Percentiles rank a stretch among this genome's conserved stretches.
Conservation (phyloP, 139 green algal genomes). For the Chlorella sp. region DNA sequence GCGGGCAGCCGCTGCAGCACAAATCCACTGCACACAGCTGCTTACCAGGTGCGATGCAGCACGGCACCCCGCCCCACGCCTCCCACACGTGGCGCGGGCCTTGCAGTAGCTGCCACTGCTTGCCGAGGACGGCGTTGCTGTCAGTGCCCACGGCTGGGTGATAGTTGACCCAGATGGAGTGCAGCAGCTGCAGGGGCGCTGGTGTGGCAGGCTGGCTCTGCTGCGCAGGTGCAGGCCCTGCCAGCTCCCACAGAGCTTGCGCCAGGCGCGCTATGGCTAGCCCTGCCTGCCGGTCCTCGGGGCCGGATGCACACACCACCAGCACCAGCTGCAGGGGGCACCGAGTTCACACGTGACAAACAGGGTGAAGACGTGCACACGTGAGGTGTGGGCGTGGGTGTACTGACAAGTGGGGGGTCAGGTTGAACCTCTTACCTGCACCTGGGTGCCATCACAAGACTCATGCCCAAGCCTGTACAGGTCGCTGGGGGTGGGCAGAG, state of each 20-base stretch:
- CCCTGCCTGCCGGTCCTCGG: neutral
- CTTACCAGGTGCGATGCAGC: conserved; percentile 55
- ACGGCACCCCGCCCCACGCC: conserved; percentile 46
- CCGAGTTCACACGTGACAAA: neutral
- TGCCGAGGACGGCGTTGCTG: conserved; percentile 49
- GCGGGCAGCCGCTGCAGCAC: too few species aligned
- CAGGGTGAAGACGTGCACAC: neutral
- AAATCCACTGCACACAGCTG: too few species aligned
- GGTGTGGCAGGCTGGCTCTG: too few species aligned
- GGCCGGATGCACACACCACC: conserved; percentile 50
- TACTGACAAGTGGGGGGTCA: too few species aligned
- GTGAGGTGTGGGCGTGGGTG: too few species aligned
- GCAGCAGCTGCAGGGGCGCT: conserved; percentile 46
- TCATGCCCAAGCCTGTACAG: too few species aligned
- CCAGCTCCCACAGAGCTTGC: neutral
- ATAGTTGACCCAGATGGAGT: conserved; percentile 70
- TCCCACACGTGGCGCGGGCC: conserved; percentile 40
- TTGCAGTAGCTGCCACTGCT: conserved; percentile 32
- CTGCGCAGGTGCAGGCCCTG: neutral
- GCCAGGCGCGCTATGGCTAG: conserved; percentile 3
- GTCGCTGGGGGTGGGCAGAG: neutral
- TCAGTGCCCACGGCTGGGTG: conserved; percentile 35
- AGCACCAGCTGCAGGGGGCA: conserved; percentile 37
- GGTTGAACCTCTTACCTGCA: too few species aligned
- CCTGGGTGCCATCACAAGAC: too few species aligned